These are phyloP conservation scores for Aspergillus spinulosporus DNA, from an alignment of 2,329 filamentous ascomycete species.

Conservation along the genomic window DNA sequence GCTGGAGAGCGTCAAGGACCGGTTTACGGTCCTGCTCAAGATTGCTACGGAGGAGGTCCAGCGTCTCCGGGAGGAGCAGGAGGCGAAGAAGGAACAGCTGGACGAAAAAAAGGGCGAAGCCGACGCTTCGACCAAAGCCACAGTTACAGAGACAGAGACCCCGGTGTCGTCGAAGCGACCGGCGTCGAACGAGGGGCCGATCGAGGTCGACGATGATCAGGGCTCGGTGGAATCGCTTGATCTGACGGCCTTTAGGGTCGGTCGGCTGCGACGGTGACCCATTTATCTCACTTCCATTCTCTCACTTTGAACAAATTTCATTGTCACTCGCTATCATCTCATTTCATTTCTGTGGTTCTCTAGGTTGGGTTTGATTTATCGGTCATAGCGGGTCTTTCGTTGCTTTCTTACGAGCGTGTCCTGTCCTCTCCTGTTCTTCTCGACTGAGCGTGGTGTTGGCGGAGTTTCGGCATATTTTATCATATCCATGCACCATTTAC, in stretches of 20 bases:
- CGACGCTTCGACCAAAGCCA: not conserved
- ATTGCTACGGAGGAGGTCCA: slow-evolving; percentile 62
- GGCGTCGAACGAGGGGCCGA: slow-evolving; percentile 12
- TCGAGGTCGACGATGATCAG: slow-evolving; percentile 24
- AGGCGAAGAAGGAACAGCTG: slow-evolving; percentile 23
- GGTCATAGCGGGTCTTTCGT: slow-evolving; percentile 5
- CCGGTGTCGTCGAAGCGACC: slow-evolving; percentile 5
- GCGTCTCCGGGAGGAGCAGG: slow-evolving; percentile 55
- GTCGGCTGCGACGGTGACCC: slow-evolving; percentile 15
- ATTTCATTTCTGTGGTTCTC: slow-evolving; percentile 13
- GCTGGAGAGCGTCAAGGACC: slow-evolving; percentile 66
- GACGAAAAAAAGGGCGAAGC: not conserved
- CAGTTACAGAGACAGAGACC: not conserved
- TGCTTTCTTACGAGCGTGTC: slow-evolving; percentile 21
- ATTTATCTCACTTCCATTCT: not conserved
- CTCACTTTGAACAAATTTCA: not conserved
- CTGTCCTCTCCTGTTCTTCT: slow-evolving; percentile 11
- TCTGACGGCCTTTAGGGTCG: slow-evolving; percentile 21
- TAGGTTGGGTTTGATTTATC: slow-evolving; percentile 15
- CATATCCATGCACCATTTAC: not conserved
- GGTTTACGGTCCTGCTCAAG: slow-evolving; percentile 64
- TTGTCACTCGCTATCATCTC: not conserved
- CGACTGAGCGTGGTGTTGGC: slow-evolving; percentile 27
- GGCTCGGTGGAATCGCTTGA: slow-evolving; percentile 24
- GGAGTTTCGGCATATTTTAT: slow-evolving; percentile 11